Evolutionary conservation across 108 stramenopile genomes (phyloP).

Genomic region (Cyclotella sp.): DNA sequence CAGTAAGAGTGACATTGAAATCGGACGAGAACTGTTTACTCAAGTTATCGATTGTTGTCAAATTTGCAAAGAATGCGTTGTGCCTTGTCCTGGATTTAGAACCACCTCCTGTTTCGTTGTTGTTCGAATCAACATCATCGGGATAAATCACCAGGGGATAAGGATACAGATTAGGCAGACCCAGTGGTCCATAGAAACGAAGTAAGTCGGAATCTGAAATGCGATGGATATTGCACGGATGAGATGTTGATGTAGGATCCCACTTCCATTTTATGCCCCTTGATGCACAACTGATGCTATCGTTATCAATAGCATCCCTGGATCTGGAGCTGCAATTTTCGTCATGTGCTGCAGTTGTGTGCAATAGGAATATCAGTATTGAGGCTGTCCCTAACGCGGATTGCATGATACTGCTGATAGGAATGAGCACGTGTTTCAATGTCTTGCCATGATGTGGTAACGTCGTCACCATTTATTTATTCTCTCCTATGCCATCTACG

Average conservation of each 20-base stretch:
- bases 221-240: slow-evolving; percentile 72
- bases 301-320: background rate
- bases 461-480: no score
- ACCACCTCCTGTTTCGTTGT: background rate
- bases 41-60: slow-evolving; percentile 57
- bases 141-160: slow-evolving; percentile 63
- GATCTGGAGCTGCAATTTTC: background rate
- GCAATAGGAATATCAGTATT: background rate
- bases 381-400: background rate
- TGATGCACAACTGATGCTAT: background rate
- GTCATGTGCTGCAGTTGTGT: background rate
- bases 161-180: slow-evolving; percentile 63
- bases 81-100: slow-evolving; percentile 9
- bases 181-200: slow-evolving; percentile 45
- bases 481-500: no score
- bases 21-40: slow-evolving; percentile 54
- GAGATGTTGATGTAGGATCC: slow-evolving; percentile 61
- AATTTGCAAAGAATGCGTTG: slow-evolving; percentile 56
- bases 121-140: slow-evolving; percentile 7
- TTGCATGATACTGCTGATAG: no score
- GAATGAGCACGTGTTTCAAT: no score
- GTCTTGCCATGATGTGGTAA: no score
- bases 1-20: slow-evolving; percentile 81
- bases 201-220: slow-evolving; percentile 50
- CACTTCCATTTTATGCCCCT: slow-evolving; percentile 54